phyloP scores from a whole-genome alignment of 768 basidiomycete genomes.

The Lentinula sp. region DNA sequence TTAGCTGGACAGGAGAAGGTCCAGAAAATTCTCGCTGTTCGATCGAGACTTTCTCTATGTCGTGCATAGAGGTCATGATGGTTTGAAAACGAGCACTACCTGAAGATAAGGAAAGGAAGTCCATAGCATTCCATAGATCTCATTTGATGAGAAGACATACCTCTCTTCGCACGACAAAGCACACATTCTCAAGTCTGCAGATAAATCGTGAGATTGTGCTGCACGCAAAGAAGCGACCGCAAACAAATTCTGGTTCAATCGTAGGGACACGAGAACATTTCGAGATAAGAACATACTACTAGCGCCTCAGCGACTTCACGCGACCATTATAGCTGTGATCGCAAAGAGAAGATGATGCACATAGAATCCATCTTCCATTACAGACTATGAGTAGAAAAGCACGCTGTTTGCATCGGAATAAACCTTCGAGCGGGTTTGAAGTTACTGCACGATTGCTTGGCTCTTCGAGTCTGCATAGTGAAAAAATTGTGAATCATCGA shows the following conservation, averaged over 20 bases:
- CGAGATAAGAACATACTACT: too few species aligned
- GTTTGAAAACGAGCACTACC: not conserved
- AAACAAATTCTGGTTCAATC: not conserved
- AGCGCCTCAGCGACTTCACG: too few species aligned
- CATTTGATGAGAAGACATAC: not conserved
- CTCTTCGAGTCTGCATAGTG: too few species aligned
- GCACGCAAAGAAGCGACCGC: not conserved
- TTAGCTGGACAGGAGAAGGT: conserved; percentile 1
- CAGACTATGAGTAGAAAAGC: too few species aligned
- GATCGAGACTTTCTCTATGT: conserved; percentile 12
- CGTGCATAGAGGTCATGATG: not conserved
- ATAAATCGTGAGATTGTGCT: not conserved
- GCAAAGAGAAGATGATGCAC: too few species aligned
- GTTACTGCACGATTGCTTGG: too few species aligned
- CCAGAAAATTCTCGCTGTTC: not conserved
- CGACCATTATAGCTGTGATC: too few species aligned
- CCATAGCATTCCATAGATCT: not conserved
- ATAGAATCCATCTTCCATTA: too few species aligned
- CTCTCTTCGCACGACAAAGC: not conserved
- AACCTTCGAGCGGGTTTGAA: too few species aligned
- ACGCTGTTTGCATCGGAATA: too few species aligned
- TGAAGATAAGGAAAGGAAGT: not conserved
- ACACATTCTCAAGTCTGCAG: not conserved
- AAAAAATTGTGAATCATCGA: too few species aligned
- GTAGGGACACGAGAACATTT: not conserved